phyloP scores from a whole-genome alignment of 371 early-diverging fungal genomes.

The Mucor circinelloides region DNA sequence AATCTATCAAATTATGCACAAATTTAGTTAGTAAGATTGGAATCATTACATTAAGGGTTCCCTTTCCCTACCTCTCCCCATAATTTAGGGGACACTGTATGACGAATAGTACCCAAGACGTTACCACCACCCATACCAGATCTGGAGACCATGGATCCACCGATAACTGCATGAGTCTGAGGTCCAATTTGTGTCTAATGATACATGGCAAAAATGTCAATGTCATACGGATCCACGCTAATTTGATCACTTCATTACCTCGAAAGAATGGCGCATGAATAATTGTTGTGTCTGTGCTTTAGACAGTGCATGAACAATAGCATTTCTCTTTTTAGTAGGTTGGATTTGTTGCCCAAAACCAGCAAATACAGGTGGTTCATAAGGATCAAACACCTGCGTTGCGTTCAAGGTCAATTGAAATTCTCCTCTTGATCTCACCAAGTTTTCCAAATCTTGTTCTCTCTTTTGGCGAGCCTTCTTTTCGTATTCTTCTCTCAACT shows the following conservation, averaged over 20 bases:
- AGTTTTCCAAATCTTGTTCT: constrained; percentile 78
- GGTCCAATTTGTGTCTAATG: constrained; percentile 68
- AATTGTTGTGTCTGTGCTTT: constrained; percentile 70
- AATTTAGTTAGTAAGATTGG: background rate
- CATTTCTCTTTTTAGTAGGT: constrained; percentile 16
- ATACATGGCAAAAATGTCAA: background rate
- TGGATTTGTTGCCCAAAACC: constrained; percentile 35
- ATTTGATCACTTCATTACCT: constrained; percentile 48
- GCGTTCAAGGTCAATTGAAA: constrained; percentile 60
- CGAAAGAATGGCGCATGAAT: constrained; percentile 83
- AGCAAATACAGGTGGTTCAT: constrained; percentile 56
- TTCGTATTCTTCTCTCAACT: constrained; percentile 88
- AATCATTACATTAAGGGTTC: background rate
- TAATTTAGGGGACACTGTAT: constrained; percentile 71
- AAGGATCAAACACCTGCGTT: constrained; percentile 57
- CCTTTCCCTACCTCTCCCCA: constrained; percentile 61
- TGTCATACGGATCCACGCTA: background rate
- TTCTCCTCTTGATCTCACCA: constrained; percentile 70
- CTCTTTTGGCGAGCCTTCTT: constrained; percentile 66
- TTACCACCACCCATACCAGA: constrained; percentile 83
- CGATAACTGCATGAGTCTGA: constrained; percentile 65
- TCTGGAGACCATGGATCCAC: constrained; percentile 71
- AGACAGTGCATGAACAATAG: constrained; percentile 36
- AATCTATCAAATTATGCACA: constrained; percentile 33
- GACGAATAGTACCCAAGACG: constrained; percentile 72